Conservation (phyloP, 1,284 basidiomycete species). For the Leccinum fallax region DNA sequence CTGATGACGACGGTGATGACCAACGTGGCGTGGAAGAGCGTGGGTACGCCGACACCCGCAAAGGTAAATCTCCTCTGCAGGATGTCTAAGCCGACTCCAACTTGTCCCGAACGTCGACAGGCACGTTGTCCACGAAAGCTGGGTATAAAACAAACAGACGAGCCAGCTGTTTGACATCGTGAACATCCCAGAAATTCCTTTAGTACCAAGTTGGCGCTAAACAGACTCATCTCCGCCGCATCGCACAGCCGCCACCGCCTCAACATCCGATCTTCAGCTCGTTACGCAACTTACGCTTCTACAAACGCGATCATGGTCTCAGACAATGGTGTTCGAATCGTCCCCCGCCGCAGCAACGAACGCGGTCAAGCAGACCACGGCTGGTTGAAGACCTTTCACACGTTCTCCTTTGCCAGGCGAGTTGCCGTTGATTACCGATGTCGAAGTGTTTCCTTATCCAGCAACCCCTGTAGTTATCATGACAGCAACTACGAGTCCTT, state of each 20-base stretch:
- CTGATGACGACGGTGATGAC: neutral
- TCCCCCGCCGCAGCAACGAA: slow-evolving; percentile 61
- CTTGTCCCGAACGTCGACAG: neutral
- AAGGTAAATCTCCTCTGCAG: slow-evolving; percentile 24
- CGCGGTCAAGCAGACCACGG: slow-evolving; percentile 83
- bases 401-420: slow-evolving; percentile 79
- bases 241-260: neutral
- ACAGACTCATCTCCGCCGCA: slow-evolving; percentile 3
- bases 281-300: neutral
- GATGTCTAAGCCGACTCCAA: slow-evolving; percentile 17
- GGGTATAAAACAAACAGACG: slow-evolving; percentile 21
- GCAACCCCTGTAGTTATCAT: slow-evolving; percentile 53
- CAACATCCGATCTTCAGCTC: neutral
- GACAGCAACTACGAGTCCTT: slow-evolving; percentile 58
- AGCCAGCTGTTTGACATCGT: neutral
- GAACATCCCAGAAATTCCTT: slow-evolving; percentile 12
- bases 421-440: neutral
- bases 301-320: slow-evolving; percentile 17
- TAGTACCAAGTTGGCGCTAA: neutral
- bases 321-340: slow-evolving; percentile 42
- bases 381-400: slow-evolving; percentile 92
- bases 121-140: neutral
- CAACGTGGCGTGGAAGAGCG: slow-evolving; percentile 25
- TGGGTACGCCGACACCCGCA: slow-evolving; percentile 24
- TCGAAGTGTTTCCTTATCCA: neutral